Base-by-base conservation (phyloP, 169 alveolate species). In the Theileria sp. region DNA sequence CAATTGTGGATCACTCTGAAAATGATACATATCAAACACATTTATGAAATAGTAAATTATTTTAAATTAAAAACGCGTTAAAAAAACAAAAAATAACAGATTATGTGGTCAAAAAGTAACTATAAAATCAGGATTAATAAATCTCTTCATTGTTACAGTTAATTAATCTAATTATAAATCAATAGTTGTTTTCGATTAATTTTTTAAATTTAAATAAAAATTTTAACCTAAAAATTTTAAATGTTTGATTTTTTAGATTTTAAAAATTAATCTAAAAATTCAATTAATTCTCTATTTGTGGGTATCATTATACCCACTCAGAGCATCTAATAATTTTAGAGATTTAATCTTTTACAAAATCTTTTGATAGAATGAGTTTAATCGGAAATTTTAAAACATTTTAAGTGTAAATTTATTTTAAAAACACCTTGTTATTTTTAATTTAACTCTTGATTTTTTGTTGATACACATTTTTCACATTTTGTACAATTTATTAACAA, bases 251-350 rank as follows among this genome's bases (percentile, higher is more conserved):
- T 10, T 44, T 44, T 10, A 13, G 12, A 44, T 44, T 44, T 44
- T 44, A 44, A 44, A 44, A 44, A 44, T 44, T 44, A 44, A 58
- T 58, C 67, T 58, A 17, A 21, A 58, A 58, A 58, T 58, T 19
- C 28, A 21, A n/a, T 54, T 3, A 15, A 58, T 21, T 58, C 10
- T 13, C 67, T 10, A 0, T 8, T 64, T 64, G 72, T 64, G 72
- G 72, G 72, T 64, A 64, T 30, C 68, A 64, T 64, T 15, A 64
- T 6, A 21, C 72, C 72, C 72, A 28, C 67, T 13, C 25, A 64
- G 51, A 2, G n/a, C n/a, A 60, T 23, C 44, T 60, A 10, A 0
- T 60, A 60, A 28, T 60, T 23, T 60, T 60, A 10, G 36, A 60
- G 8, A 3, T 21, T 1, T 17, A 26, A n/a, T 26, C 3, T 5